phyloP scores from a whole-genome alignment of 1,284 basidiomycete species.

The Puccinia triticina region DNA sequence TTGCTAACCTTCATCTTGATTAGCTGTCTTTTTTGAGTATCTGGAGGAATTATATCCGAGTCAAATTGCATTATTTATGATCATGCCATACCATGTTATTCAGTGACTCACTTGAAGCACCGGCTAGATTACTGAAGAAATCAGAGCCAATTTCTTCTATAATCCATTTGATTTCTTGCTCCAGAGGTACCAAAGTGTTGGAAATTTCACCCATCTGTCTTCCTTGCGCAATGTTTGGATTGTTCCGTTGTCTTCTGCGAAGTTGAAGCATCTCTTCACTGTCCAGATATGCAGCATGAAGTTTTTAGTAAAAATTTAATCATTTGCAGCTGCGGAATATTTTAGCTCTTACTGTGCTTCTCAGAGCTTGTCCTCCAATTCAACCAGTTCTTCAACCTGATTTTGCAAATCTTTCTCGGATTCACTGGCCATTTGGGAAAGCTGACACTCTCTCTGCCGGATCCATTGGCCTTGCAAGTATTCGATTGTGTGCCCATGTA shows the following conservation, averaged over 20 bases:
- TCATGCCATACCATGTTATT: too few species aligned
- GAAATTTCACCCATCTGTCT: not conserved
- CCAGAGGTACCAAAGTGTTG: not conserved
- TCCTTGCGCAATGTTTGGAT: not conserved
- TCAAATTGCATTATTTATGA: too few species aligned
- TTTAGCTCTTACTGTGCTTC: conserved; percentile 6
- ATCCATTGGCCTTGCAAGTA: not conserved
- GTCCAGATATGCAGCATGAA: not conserved
- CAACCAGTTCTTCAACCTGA: not conserved
- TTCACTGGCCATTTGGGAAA: not conserved
- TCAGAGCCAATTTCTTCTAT: not conserved
- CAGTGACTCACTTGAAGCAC: conserved; percentile 1
- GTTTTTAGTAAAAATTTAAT: not conserved
- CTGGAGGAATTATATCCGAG: too few species aligned
- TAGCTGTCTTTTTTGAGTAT: not conserved
- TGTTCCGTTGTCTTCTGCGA: too few species aligned
- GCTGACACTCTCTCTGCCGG: not conserved
- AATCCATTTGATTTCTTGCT: not conserved
- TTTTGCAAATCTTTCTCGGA: not conserved
- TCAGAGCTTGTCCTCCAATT: not conserved
- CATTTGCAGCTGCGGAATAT: not conserved
- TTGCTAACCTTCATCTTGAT: conserved; percentile 9
- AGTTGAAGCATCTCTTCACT: not conserved
- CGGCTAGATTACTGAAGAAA: not conserved
- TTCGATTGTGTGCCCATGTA: not conserved